Evolutionary conservation across 2,329 filamentous ascomycete species (phyloP).

Genomic region (Scortechinia acanthostroma): DNA sequence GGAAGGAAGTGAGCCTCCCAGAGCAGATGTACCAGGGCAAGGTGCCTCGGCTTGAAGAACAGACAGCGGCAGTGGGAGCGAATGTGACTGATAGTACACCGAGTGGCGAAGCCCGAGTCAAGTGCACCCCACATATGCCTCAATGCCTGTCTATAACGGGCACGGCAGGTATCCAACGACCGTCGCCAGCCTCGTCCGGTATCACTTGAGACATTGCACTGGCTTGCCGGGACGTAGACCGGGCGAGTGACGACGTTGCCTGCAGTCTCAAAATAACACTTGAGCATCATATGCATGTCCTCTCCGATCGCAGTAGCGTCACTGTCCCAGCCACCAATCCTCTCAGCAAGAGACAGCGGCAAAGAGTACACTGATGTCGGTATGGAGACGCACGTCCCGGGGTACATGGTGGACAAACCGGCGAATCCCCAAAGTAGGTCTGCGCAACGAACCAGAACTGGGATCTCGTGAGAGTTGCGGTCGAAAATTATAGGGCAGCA

Average conservation of each 20-base stretch:
- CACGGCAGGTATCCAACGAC: constrained; percentile 22
- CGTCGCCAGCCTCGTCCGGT: constrained; percentile 22
- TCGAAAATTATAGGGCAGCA: constrained; percentile 35
- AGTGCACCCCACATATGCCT: constrained; percentile 37
- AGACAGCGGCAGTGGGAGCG: constrained; percentile 7
- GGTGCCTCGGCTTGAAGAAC: constrained; percentile 9
- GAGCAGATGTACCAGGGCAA: constrained; percentile 25
- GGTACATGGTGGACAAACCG: constrained; percentile 19
- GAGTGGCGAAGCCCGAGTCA: constrained; percentile 29
- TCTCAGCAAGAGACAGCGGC: constrained; percentile 28
- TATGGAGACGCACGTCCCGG: constrained; percentile 19
- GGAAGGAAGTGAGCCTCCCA: constrained; percentile 36
- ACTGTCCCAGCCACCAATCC: constrained; percentile 35
- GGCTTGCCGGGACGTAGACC: constrained; percentile 32
- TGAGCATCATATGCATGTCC: constrained; percentile 38
- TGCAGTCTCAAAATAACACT: constrained; percentile 35
- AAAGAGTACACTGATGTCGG: constrained; percentile 36
- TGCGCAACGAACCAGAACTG: constrained; percentile 31
- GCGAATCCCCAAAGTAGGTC: constrained; percentile 36
- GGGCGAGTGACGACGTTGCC: constrained; percentile 28
- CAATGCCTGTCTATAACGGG: constrained; percentile 34
- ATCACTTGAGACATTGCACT: constrained; percentile 31
- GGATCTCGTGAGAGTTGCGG: constrained; percentile 31
- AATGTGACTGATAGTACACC: constrained; percentile 8
- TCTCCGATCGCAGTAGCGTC: constrained; percentile 34